These are phyloP conservation scores for Cryptosporidium baileyi DNA, from an alignment of 169 alveolate genomes.

Conservation along the genomic window DNA sequence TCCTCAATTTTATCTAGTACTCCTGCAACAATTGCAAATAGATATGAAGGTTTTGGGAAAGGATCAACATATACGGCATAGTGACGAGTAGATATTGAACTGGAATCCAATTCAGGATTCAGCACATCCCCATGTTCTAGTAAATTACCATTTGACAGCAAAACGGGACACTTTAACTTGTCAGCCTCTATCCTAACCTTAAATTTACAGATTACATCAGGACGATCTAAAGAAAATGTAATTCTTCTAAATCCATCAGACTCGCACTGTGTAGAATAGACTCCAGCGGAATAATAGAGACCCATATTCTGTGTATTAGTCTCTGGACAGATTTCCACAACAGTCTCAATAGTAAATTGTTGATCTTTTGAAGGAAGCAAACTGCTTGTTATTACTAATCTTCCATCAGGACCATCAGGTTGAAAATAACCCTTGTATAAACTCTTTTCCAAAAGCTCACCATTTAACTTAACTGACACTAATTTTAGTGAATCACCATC, in stretches of 20 bases:
- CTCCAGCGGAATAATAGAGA: conserved; percentile 84
- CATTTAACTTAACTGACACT: conserved; percentile 79
- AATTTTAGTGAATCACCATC: conserved; percentile 87
- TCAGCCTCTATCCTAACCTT: conserved; percentile 87
- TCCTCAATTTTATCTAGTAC: conserved; percentile 78
- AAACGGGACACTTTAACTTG: conserved; percentile 83
- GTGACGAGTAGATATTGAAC: conserved; percentile 74
- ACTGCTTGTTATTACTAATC: conserved; percentile 54
- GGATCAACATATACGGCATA: conserved; percentile 90
- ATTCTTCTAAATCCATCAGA: conserved; percentile 90
- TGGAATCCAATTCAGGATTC: too few species aligned
- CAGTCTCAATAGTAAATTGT: conserved; percentile 74
- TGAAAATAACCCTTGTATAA: conserved; percentile 66
- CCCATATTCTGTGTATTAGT: conserved; percentile 83
- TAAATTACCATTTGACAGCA: conserved; percentile 86
- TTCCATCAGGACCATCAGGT: conserved; percentile 71
- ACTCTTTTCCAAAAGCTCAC: conserved; percentile 74
- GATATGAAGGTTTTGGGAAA: conserved; percentile 88
- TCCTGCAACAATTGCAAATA: conserved; percentile 93
- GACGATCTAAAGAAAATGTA: conserved; percentile 90
- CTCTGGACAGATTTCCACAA: conserved; percentile 83
- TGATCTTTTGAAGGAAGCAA: conserved; percentile 71
- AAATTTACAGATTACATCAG: conserved; percentile 87
- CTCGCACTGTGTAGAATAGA: conserved; percentile 91
- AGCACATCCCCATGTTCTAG: conserved; percentile 78